A percentile compares a stretch with the other conserved stretches of the same genome.
These are phyloP conservation scores for Solanum lycopersicoides DNA, from an alignment of 257 asterid genomes.

Conservation along the genomic window DNA sequence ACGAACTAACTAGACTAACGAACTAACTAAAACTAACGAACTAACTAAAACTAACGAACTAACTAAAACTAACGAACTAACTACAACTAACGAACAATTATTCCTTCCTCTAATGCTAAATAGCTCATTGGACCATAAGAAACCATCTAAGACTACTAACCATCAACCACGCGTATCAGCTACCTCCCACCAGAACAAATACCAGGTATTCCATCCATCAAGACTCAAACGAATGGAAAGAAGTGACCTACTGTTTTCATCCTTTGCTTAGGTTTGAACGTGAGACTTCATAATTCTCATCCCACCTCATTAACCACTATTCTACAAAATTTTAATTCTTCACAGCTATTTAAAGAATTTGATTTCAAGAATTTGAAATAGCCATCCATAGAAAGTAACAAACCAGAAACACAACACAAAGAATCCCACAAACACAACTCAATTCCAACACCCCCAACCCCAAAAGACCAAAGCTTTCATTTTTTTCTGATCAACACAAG, in stretches of 20 bases:
- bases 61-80: no score
- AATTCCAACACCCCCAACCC: neutral
- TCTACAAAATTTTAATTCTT: neutral
- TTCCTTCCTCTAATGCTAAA: neutral
- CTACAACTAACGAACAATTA: neutral
- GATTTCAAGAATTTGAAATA: no score
- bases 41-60: no score
- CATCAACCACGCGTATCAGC: neutral
- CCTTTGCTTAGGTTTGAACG: neutral
- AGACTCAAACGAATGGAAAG: neutral
- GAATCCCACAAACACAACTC: neutral
- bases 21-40: no score
- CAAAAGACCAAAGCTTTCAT: neutral
- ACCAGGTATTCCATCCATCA: neutral
- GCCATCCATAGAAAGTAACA: neutral
- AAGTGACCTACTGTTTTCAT: neutral
- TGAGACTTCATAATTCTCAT: neutral
- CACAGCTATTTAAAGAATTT: neutral
- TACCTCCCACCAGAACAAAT: neutral
- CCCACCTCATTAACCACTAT: neutral
- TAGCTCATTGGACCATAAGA: neutral
- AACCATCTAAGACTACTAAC: neutral
- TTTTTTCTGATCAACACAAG: neutral
- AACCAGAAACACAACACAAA: neutral
- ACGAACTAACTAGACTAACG: no score